Conservation (phyloP, 2,329 filamentous ascomycete species). For the Pseudogymnoascus sp. region DNA sequence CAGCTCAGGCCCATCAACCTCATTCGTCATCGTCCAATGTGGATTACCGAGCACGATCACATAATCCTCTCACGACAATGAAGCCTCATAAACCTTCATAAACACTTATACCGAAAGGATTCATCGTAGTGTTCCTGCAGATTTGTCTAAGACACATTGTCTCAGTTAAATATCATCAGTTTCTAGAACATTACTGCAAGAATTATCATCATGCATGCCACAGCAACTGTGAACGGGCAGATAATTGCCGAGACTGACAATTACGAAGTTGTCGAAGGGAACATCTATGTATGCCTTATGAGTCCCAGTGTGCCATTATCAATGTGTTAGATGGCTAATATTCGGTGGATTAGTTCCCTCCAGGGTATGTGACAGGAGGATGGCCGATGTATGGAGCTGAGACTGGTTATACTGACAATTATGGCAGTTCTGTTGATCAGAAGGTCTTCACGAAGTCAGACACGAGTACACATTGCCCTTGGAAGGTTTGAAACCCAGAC, state of each 20-base stretch:
- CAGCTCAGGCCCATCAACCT: not conserved
- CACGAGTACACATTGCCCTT: conserved; percentile 36
- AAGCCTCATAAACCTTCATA: not conserved
- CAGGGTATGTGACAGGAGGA: conserved; percentile 24
- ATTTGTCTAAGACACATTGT: not conserved
- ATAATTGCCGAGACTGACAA: conserved; percentile 38
- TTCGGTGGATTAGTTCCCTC: conserved; percentile 27
- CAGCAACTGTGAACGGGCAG: conserved; percentile 37
- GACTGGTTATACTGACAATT: conserved; percentile 10
- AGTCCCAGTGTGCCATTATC: conserved; percentile 3
- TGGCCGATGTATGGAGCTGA: not conserved
- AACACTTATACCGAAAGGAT: not conserved
- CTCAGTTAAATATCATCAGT: not conserved
- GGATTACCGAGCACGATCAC: not conserved
- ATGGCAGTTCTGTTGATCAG: conserved; percentile 31
- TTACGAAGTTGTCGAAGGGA: conserved; percentile 41
- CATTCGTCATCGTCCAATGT: not conserved
- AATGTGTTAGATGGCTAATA: not conserved
- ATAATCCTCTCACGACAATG: not conserved
- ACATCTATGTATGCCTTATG: conserved; percentile 35
- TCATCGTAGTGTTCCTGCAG: not conserved
- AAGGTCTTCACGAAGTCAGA: conserved; percentile 34
- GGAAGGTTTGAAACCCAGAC: conserved; percentile 29
- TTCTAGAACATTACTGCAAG: not conserved
- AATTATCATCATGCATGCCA: conserved; percentile 11